Base-by-base conservation (phyloP, 257 asterid genomes). In the Solanum clarkiae region DNA sequence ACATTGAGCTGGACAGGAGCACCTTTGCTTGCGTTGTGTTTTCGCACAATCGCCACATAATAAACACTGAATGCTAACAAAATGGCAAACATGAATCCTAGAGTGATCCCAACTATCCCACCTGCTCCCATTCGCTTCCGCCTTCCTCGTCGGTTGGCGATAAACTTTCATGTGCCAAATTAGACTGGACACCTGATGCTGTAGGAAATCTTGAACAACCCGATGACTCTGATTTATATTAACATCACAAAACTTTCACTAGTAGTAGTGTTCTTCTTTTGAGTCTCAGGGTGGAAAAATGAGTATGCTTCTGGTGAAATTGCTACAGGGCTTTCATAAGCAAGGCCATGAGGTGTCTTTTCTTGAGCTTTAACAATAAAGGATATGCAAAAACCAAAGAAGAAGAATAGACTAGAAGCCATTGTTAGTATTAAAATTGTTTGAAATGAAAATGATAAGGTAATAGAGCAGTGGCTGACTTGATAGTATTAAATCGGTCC, bases 251-350 rank as follows among this genome's bases (percentile, higher is more conserved):
- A 51, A 65, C 81, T 20, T 84, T 22, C 60, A 26, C 44, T 66
- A 45, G 85, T 63, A 63, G 85, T 82, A 42, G 26, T 84, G 24
- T 59, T 75, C 18, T 72, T 66, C 32, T 85, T 71, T 62, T 84
- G 88, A 18, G 90, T 45, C 16, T 90, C 85, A 26, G 93, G 90
- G 81, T 90, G 86, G 65, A 91, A 91, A 55, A 88, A 91, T 1
- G 86, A 88, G 57, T 88, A 91, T 36, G 91, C 91, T 55, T 90
- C 88, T 10, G 92, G 93, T 53, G 91, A 83, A 82, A 91, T 45
- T 55, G 91, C 89, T 12, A 84, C 1, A 8, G 93, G 93, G 57
- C 71, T 86, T 84, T 86, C 89, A 63, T 83, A 56, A 22, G 42
- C 84, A 53, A 90, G 85, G 9, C 91, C 92, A 10, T 91, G 93